Base-by-base conservation (phyloP, 1,139 yeast species). In the Taphrina confusa region DNA sequence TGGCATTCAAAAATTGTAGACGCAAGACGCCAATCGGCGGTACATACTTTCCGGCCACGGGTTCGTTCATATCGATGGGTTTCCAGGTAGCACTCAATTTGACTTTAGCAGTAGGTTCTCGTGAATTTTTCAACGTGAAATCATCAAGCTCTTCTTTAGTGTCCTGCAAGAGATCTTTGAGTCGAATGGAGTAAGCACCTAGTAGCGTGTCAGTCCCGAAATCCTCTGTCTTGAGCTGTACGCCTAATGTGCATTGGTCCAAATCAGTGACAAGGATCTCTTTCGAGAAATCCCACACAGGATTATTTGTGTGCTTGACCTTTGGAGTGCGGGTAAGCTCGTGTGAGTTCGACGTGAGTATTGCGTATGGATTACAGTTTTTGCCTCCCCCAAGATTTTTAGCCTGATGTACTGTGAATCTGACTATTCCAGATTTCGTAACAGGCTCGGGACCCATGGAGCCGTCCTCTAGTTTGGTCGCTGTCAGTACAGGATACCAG, bases 1-100 rank as follows among this genome's bases (percentile, higher is more conserved):
- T 80, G 46, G 94, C 97, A 64, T 79, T 80, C 67, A 81, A 81
- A 64, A 92, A 73, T 66, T 83, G 80, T 60, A 92, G 78, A 70
- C 97, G 83, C 12, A 91, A 78, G 39, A 86, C 94, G 70, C 98
- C 98, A 70, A 91, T 85, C 58, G 98, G 98, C 63, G 91, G 91
- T 28, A 89, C 82, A 74, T 89, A 91, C 67, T 86, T 83, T 66
- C 89, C 90, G 57, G 82, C 76, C 50, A 74, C 73, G 46, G 75
- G 75, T 46, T 81, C 78, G 64, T 79, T 81, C 68, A 91, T 75
- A 36, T 80, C 83, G 45, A 91, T 95, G 2, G 97, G 94, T 72
- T 86, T 89, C 96, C 96, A 92, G 61, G 77, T 75, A 31, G 94
- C 82, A 16, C 79, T 74, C 59, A 92, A 71, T 66, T 84, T 80